Evolutionary conservation across 495 filamentous ascomycete genomes (phyloP).

Genomic region (Neurospora cerealis): DNA sequence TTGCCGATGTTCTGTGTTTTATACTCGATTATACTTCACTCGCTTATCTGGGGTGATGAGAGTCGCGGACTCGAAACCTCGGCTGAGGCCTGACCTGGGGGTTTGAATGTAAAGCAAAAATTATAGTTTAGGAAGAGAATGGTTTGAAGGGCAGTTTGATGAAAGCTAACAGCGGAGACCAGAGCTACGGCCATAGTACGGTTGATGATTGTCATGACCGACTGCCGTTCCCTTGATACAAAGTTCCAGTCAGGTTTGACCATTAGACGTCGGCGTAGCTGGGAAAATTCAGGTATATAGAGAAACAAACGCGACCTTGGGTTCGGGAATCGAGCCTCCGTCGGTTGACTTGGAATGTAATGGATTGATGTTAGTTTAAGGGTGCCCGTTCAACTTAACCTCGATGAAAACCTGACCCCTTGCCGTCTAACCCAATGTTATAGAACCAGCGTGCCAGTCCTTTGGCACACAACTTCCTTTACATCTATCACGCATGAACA

Average conservation of each 20-base stretch:
- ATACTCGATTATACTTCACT: neutral
- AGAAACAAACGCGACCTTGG: neutral
- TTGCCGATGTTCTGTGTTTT: neutral
- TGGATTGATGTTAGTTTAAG: neutral
- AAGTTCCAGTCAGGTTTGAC: neutral
- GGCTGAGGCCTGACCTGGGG: neutral
- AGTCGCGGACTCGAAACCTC: neutral
- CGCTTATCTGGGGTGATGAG: neutral
- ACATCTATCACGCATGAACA: neutral
- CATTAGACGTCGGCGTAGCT: neutral
- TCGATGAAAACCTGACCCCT: neutral
- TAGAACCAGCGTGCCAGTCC: neutral
- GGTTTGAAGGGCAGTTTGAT: neutral
- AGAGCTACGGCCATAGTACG: neutral
- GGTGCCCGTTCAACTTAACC: neutral
- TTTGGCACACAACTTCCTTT: neutral
- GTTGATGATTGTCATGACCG: neutral
- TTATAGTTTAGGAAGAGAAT: neutral
- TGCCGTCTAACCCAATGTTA: neutral
- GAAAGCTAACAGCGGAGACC: neutral
- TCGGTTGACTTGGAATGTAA: neutral
- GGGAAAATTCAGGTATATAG: neutral
- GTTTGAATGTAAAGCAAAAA: neutral
- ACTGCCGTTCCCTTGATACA: neutral
- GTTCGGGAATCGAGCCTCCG: neutral